phyloP scores from a whole-genome alignment of 306 rosid species.

The Malus sieversii region DNA sequence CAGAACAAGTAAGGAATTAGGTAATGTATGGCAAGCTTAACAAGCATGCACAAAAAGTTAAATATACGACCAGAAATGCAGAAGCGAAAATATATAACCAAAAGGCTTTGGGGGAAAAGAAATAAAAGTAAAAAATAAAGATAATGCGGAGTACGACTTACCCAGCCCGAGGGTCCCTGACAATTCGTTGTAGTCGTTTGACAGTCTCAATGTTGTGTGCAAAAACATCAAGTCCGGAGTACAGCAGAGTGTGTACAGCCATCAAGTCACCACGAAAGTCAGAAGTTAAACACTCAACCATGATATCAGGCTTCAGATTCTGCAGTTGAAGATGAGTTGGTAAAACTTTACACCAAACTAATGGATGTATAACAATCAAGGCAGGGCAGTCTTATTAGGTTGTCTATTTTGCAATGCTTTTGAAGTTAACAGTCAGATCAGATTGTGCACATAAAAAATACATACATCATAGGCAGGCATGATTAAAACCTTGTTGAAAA shows the following conservation, averaged over 20 bases:
- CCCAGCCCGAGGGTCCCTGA: slow-evolving; percentile 98
- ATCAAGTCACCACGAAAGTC: slow-evolving; percentile 85
- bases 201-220: slow-evolving; percentile 96
- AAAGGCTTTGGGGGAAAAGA: background rate
- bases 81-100: background rate
- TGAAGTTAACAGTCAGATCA: too few relatives aligned
- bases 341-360: background rate
- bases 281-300: slow-evolving; percentile 96
- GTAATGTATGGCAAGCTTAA: too few relatives aligned
- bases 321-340: slow-evolving; percentile 16
- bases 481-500: too few relatives aligned
- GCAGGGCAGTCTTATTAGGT: too few relatives aligned
- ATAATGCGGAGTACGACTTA: slow-evolving; percentile 27
- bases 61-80: too few relatives aligned
- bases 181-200: slow-evolving; percentile 87
- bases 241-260: slow-evolving; percentile 65
- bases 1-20: too few relatives aligned
- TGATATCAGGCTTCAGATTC: slow-evolving; percentile 77
- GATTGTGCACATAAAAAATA: too few relatives aligned
- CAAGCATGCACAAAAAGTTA: too few relatives aligned
- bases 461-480: too few relatives aligned
- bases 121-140: background rate
- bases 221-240: slow-evolving; percentile 90
- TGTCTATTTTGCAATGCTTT: too few relatives aligned
- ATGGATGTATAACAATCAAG: too few relatives aligned